Evolutionary conservation across 495 filamentous ascomycete genomes (phyloP).

Genomic region (Neurospora hispaniola): DNA sequence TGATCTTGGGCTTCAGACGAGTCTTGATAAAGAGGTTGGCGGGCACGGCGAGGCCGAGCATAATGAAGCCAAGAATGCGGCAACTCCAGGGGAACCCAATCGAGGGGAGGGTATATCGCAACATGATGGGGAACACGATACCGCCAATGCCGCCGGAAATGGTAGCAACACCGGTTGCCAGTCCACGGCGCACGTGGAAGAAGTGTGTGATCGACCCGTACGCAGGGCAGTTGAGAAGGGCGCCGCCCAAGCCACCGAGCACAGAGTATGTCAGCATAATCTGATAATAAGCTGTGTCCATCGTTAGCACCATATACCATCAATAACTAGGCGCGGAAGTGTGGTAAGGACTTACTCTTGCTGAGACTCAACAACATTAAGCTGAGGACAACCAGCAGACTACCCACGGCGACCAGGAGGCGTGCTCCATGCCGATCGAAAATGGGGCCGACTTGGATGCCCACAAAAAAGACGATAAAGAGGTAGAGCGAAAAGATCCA

Average conservation of each 20-base stretch:
- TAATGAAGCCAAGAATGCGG: constrained; percentile 48
- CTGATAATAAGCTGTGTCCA: constrained; percentile 46
- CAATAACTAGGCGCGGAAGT: neutral
- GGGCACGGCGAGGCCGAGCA: constrained; percentile 39
- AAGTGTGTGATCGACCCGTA: constrained; percentile 54
- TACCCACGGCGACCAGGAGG: constrained; percentile 41
- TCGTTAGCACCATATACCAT: constrained; percentile 3
- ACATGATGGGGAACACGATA: constrained; percentile 47
- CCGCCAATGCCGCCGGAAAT: constrained; percentile 51
- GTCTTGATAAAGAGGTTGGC: constrained; percentile 46
- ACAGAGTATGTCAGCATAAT: constrained; percentile 52
- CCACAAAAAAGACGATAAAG: constrained; percentile 53
- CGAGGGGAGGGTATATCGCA: constrained; percentile 36
- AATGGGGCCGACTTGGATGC: constrained; percentile 56
- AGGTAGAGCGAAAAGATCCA: constrained; percentile 56
- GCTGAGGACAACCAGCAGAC: constrained; percentile 38
- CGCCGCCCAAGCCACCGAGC: constrained; percentile 44
- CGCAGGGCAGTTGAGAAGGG: constrained; percentile 48
- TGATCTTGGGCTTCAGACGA: constrained; percentile 32
- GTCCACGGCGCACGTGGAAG: constrained; percentile 48
- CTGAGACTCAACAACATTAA: constrained; percentile 45
- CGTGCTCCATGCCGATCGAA: constrained; percentile 54
- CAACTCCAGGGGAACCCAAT: constrained; percentile 50
- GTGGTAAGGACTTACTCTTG: constrained; percentile 18
- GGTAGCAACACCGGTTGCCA: constrained; percentile 56